Percentiles rank a stretch among this genome's conserved stretches.
Conservation (phyloP, 1,139 yeast genomes). For the Saccharomyces hybrid region DNA sequence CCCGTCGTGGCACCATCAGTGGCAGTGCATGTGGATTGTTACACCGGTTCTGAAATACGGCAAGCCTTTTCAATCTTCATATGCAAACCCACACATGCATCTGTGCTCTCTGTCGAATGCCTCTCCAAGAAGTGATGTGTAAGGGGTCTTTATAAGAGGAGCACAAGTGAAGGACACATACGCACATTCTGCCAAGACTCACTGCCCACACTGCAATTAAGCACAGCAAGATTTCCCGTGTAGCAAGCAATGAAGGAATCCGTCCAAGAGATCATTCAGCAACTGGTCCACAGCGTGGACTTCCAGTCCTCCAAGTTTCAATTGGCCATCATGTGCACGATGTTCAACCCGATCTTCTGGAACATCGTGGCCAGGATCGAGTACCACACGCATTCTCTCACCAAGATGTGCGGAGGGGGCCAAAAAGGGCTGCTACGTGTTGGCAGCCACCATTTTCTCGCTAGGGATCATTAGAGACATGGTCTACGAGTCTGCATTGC, state of each 20-base stretch:
- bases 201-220: not conserved
- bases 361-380: constrained; percentile 84
- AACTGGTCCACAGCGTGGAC: constrained; percentile 5
- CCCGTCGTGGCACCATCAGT: not conserved
- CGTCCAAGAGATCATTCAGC: constrained; percentile 1
- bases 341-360: constrained; percentile 94
- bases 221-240: not conserved
- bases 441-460: constrained; percentile 75
- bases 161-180: not conserved
- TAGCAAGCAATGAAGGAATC: not conserved
- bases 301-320: constrained; percentile 11
- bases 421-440: constrained; percentile 68
- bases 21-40: not conserved
- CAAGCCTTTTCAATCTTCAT: not conserved
- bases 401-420: constrained; percentile 56
- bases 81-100: constrained; percentile 1
- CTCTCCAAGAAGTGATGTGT: not conserved
- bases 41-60: not conserved
- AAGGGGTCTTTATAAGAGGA: not conserved
- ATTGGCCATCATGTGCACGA: constrained; percentile 51
- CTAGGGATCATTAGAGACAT: constrained; percentile 78
- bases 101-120: not conserved
- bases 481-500: constrained; percentile 62
- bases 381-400: constrained; percentile 64
- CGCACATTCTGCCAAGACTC: not conserved